Percentiles rank a stretch among this genome's conserved stretches.
Conservation (phyloP, 257 asterid species). For the Rauvolfia tetraphylla region DNA sequence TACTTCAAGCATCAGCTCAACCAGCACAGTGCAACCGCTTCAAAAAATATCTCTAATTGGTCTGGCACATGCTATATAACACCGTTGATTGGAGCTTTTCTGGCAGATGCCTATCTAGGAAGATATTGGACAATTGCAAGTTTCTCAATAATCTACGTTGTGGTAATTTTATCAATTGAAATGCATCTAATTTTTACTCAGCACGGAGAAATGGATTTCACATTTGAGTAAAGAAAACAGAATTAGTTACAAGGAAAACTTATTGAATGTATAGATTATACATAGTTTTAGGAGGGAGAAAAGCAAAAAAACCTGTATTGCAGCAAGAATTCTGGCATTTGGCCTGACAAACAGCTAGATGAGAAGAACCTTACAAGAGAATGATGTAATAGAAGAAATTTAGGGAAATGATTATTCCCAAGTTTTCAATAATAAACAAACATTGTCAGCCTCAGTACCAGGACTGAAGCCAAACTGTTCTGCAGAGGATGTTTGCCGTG, state of each 20-base stretch:
- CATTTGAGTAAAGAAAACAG: not conserved
- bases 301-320: not conserved
- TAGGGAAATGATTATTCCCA: not conserved
- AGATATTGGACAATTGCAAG: slow-evolving; percentile 70
- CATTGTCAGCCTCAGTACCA: slow-evolving; percentile 55
- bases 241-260: not conserved
- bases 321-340: not conserved
- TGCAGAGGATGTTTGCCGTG: slow-evolving; percentile 40
- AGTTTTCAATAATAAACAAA: slow-evolving; percentile 3
- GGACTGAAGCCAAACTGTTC: slow-evolving; percentile 49
- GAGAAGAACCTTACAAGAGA: not conserved
- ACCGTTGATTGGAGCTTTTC: slow-evolving; percentile 67
- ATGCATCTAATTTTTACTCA: slow-evolving; percentile 26
- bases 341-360: not conserved
- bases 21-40: slow-evolving; percentile 52
- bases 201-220: slow-evolving; percentile 31
- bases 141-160: slow-evolving; percentile 58
- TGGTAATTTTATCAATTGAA: slow-evolving; percentile 34
- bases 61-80: slow-evolving; percentile 70
- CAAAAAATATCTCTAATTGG: slow-evolving; percentile 64
- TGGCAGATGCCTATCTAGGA: slow-evolving; percentile 75
- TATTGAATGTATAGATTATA: no score
- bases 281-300: not conserved
- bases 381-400: not conserved
- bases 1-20: slow-evolving; percentile 52